These are phyloP conservation scores for Luvunga scandens DNA, from an alignment of 345 rosid species.

Conservation along the genomic window DNA sequence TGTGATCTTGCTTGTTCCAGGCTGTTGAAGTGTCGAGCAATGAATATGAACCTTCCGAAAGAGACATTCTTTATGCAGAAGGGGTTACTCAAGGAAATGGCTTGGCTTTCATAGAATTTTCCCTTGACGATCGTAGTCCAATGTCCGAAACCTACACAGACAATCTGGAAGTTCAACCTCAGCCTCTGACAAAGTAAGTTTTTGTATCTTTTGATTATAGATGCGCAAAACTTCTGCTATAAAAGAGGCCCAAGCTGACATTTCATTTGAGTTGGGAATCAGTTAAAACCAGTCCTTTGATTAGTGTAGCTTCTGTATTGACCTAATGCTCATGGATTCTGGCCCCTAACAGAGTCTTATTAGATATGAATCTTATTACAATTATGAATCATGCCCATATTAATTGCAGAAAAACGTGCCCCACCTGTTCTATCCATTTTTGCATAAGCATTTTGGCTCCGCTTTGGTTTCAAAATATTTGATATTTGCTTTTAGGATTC, in stretches of 20 bases:
- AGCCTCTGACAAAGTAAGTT: constrained; percentile 63
- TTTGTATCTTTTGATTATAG: not conserved
- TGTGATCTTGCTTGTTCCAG: constrained; percentile 40
- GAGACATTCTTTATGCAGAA: constrained; percentile 91
- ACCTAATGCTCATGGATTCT: not conserved
- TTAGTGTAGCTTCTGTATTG: not conserved
- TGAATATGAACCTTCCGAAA: constrained; percentile 91
- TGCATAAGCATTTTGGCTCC: not conserved
- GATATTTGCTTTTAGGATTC: not conserved
- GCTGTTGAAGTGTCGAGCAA: constrained; percentile 96
- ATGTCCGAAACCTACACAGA: constrained; percentile 80
- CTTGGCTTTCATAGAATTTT: constrained; percentile 91
- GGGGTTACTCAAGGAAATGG: constrained; percentile 97
- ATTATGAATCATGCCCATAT: not conserved
- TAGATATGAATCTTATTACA: not conserved
- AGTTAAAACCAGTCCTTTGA: not conserved
- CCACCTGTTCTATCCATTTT: not conserved
- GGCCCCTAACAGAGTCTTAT: not conserved
- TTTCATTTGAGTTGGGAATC: not conserved
- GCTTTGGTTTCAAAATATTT: not conserved
- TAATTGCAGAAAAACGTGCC: not conserved
- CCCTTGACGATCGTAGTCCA: constrained; percentile 85
- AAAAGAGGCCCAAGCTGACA: not conserved
- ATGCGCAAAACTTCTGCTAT: not conserved
- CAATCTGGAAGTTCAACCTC: constrained; percentile 58